A percentile compares a stretch with the other conserved stretches of the same genome.
Conservation (phyloP, 2,329 filamentous ascomycete species). For the Fusarium redolens region DNA sequence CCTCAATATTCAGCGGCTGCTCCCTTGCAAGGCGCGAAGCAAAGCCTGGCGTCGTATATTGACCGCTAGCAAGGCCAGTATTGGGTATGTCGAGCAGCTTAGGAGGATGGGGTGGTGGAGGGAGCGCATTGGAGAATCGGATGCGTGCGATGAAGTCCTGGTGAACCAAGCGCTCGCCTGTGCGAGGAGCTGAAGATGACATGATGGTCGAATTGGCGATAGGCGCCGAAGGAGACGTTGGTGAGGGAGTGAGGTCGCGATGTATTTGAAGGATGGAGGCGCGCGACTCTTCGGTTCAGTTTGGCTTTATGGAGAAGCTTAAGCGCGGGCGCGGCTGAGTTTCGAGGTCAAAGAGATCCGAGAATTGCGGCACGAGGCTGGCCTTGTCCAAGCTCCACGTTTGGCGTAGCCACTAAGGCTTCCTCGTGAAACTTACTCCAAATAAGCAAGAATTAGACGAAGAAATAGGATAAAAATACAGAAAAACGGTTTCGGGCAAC, state of each 20-base stretch:
- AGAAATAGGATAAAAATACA: neutral
- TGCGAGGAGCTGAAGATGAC: slow-evolving; percentile 47
- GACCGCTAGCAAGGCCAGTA: slow-evolving; percentile 84
- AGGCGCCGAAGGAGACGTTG: slow-evolving; percentile 12
- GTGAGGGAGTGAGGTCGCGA: slow-evolving; percentile 1
- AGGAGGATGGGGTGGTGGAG: slow-evolving; percentile 91
- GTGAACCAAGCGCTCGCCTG: slow-evolving; percentile 73
- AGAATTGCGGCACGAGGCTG: slow-evolving; percentile 43
- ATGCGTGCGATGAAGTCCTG: slow-evolving; percentile 98
- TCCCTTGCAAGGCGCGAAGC: slow-evolving; percentile 89
- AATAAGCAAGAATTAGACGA: neutral
- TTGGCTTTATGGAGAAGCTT: slow-evolving; percentile 32
- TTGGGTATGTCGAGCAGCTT: slow-evolving; percentile 98
- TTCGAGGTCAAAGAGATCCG: slow-evolving; percentile 34
- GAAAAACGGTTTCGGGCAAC: neutral
- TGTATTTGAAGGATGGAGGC: neutral
- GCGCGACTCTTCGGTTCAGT: slow-evolving; percentile 7
- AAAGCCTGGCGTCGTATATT: slow-evolving; percentile 92
- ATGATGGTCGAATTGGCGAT: slow-evolving; percentile 33
- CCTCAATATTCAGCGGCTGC: slow-evolving; percentile 95
- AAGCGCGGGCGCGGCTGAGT: slow-evolving; percentile 38
- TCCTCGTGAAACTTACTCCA: neutral
- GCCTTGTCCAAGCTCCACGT: slow-evolving; percentile 33
- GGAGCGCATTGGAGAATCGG: slow-evolving; percentile 94
- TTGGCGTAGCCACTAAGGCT: neutral